Conservation (phyloP, 148 eudicot genomes). For the Tetragonia tetragonoides region DNA sequence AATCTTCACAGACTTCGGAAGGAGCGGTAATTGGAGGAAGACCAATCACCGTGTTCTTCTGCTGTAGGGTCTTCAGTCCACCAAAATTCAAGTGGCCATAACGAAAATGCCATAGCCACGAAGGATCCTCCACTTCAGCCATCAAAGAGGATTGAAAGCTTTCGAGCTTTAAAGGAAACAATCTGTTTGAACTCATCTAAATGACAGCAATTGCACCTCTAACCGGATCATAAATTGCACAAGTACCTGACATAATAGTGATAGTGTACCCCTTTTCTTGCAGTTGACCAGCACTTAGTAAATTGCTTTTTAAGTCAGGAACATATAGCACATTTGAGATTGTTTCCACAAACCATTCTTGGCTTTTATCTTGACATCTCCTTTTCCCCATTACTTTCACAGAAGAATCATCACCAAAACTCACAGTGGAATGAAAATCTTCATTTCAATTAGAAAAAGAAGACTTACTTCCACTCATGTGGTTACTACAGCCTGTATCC, state of each 20-base stretch:
- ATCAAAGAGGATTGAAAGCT: conserved; percentile 13
- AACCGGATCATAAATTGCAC: neutral
- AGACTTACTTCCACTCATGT: conserved; percentile 20
- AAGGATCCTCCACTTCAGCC: conserved; percentile 10
- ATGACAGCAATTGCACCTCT: neutral
- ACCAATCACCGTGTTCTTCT: conserved; percentile 9
- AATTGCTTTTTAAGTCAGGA: conserved; percentile 23
- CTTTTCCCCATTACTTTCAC: conserved; percentile 24
- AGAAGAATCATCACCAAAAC: conserved; percentile 17
- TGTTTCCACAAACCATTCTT: conserved; percentile 21
- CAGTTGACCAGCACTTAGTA: conserved; percentile 17
- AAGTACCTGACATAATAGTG: conserved; percentile 12
- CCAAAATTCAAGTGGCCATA: conserved; percentile 18
- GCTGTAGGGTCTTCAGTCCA: conserved; percentile 14
- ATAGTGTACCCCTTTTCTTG: conserved; percentile 22
- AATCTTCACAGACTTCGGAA: conserved; percentile 18
- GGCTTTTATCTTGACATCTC: conserved; percentile 14
- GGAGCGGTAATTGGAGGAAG: conserved; percentile 10
- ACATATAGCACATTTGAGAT: conserved; percentile 22
- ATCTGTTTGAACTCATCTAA: neutral
- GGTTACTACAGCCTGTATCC: conserved; percentile 24
- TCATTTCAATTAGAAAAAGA: conserved; percentile 22
- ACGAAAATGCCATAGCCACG: conserved; percentile 16
- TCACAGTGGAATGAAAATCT: conserved; percentile 18
- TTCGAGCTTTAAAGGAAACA: conserved; percentile 12